These are phyloP conservation scores for Eutypella sp. DNA, from an alignment of 2,329 filamentous ascomycete genomes.

Conservation along the genomic window DNA sequence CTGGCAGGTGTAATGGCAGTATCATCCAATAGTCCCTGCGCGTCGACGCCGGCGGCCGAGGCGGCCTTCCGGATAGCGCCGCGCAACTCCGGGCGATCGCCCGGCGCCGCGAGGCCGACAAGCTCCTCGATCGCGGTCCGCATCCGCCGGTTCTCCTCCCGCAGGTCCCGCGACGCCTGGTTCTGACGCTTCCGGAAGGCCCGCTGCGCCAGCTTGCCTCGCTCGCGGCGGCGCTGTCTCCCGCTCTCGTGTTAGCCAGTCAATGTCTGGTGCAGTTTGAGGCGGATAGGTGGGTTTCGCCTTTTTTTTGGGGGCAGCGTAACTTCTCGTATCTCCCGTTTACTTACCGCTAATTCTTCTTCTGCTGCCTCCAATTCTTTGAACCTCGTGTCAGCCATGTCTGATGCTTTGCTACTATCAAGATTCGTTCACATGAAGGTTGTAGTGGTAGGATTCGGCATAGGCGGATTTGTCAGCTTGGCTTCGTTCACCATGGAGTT, in stretches of 20 bases:
- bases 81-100: constrained; percentile 13
- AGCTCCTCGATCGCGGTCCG: constrained; percentile 18
- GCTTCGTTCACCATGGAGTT: too few relatives aligned
- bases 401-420: too few relatives aligned
- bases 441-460: too few relatives aligned
- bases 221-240: constrained; percentile 24
- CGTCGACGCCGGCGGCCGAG: constrained; percentile 11
- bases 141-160: constrained; percentile 17
- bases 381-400: too few relatives aligned
- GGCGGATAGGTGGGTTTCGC: not conserved
- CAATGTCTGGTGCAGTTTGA: not conserved
- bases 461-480: too few relatives aligned
- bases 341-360: too few relatives aligned
- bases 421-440: too few relatives aligned
- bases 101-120: constrained; percentile 5
- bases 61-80: constrained; percentile 15
- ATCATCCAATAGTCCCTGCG: not conserved
- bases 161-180: constrained; percentile 11
- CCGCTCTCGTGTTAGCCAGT: not conserved
- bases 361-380: too few relatives aligned
- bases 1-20: too few relatives aligned
- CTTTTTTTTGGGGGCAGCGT: too few relatives aligned
- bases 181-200: constrained; percentile 26
- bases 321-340: too few relatives aligned
- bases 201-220: constrained; percentile 25